Percentiles rank a stretch among this genome's conserved stretches.
phyloP scores from a whole-genome alignment of 768 basidiomycete species.

The Kondoa malvinella region DNA sequence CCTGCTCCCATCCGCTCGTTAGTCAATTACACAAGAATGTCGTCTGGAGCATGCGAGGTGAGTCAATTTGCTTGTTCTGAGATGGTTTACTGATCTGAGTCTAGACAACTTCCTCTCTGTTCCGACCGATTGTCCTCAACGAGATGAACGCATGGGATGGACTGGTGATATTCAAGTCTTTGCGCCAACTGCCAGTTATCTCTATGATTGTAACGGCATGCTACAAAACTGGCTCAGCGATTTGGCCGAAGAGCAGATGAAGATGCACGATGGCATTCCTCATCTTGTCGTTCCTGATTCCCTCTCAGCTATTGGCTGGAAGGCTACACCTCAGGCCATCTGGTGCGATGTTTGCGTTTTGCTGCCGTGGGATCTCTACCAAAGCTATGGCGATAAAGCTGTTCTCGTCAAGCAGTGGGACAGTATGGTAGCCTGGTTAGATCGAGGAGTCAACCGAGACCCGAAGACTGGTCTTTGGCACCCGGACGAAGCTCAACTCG shows the following conservation, averaged over 20 bases:
- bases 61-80: too few species aligned
- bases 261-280: constrained; percentile 18
- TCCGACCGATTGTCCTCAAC: constrained; percentile 31
- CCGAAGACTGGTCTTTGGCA: constrained; percentile 24
- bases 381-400: constrained; percentile 21
- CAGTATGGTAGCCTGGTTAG: constrained; percentile 27
- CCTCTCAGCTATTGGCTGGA: constrained; percentile 6
- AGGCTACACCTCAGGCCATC: constrained; percentile 21
- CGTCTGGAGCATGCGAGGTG: too few species aligned
- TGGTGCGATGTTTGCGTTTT: constrained; percentile 29
- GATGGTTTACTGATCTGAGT: too few species aligned
- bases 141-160: constrained; percentile 31
- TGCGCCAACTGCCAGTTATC: constrained; percentile 27
- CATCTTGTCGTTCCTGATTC: constrained; percentile 27
- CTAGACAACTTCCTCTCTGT: too few species aligned
- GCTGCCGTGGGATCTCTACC: constrained; percentile 26
- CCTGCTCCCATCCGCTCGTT: too few species aligned
- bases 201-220: constrained; percentile 26
- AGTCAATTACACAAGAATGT: too few species aligned
- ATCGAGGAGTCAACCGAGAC: constrained; percentile 25
- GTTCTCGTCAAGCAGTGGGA: constrained; percentile 25
- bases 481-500: constrained; percentile 20
- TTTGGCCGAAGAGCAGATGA: constrained; percentile 23
- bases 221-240: constrained; percentile 28
- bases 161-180: constrained; percentile 31